Base-by-base conservation (phyloP, 2,329 filamentous ascomycete species). In the Cladorrhinum sp. region DNA sequence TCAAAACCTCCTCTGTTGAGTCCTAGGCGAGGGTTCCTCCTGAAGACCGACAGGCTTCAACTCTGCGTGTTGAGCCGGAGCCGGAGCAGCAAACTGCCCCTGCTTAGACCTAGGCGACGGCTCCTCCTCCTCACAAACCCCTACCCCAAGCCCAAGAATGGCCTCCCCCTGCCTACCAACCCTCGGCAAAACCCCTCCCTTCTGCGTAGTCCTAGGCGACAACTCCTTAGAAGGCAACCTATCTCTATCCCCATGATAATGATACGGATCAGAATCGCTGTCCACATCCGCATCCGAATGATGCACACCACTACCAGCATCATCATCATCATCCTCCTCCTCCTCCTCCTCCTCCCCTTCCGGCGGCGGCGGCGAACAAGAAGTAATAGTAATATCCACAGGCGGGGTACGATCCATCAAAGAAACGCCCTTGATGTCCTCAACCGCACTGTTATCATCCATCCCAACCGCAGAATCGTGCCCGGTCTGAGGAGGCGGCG, bases 401-500 rank as follows among this genome's bases (percentile, higher is more conserved):
- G 39, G 39, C 18, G 42, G 16, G 18, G 39, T 57, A 2, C 16
- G 14, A 30, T 7, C 39, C 8, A 20, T 3, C 21, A 14, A 23
- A 4, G 39, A 49, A 12, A 3, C 16, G 3, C 14, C 33, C 28
- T 49, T 49, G 2, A n/a, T 26, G 8, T 28, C n/a, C 26, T 61
- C 63, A 16, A 55, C 39, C 3, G 53, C n/a, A 20, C 52, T 58
- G 9, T 46, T 46, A 46, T 65, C 63, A 6, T 63, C 61, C 10
- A 65, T 51, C 1, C 36, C 61, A 23, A 61, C 58, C 12, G 63
- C 61, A 39, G 63, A 65, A 28, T 61, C 61, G 28, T 65, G 48
- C 2, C 63, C 63, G 1, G 55, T 48, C 18, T 57, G n/a, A 5
- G 48, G 42, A 4, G 42, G 61, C 23, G 65, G 60, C 6, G 64